A percentile compares a stretch with the other conserved stretches of the same genome.
These are phyloP conservation scores for Claviceps citrina DNA, from an alignment of 2,329 filamentous ascomycete genomes.

Conservation along the genomic window DNA sequence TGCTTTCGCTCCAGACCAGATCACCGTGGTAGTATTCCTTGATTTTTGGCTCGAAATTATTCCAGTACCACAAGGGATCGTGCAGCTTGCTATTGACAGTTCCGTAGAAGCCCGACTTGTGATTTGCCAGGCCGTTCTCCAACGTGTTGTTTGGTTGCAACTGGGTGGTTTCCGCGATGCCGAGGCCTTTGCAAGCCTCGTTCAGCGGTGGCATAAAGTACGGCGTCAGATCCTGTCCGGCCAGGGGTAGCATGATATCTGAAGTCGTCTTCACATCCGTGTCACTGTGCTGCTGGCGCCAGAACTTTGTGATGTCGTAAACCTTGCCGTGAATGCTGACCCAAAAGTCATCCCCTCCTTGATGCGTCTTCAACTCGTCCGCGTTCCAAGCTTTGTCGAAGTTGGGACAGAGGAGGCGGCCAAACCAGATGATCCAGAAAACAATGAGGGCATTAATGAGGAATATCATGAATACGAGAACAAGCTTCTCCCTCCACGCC, in stretches of 20 bases:
- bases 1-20: constrained; percentile 51
- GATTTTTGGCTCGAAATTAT: constrained; percentile 62
- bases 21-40: constrained; percentile 77
- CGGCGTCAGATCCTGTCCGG: constrained; percentile 62
- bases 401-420: constrained; percentile 74
- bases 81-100: constrained; percentile 43
- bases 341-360: constrained; percentile 62
- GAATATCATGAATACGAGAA: constrained; percentile 65
- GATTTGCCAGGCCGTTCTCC: constrained; percentile 39
- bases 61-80: constrained; percentile 59
- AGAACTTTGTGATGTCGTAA: constrained; percentile 86
- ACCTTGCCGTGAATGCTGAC: constrained; percentile 79
- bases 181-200: constrained; percentile 59
- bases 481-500: constrained; percentile 92
- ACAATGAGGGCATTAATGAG: constrained; percentile 68
- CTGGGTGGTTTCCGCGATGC: constrained; percentile 37
- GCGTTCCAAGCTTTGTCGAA: constrained; percentile 75
- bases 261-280: constrained; percentile 42
- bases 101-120: constrained; percentile 52
- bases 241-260: constrained; percentile 59
- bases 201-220: constrained; percentile 73
- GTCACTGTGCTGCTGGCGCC: constrained; percentile 71
- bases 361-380: constrained; percentile 54
- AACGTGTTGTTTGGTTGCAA: constrained; percentile 53
- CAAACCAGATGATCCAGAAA: constrained; percentile 86